Evolutionary conservation across 2,329 filamentous ascomycete genomes (phyloP), one percentile per base, ranked within the genome.

Genomic region (Curvularia spicifera): DNA sequence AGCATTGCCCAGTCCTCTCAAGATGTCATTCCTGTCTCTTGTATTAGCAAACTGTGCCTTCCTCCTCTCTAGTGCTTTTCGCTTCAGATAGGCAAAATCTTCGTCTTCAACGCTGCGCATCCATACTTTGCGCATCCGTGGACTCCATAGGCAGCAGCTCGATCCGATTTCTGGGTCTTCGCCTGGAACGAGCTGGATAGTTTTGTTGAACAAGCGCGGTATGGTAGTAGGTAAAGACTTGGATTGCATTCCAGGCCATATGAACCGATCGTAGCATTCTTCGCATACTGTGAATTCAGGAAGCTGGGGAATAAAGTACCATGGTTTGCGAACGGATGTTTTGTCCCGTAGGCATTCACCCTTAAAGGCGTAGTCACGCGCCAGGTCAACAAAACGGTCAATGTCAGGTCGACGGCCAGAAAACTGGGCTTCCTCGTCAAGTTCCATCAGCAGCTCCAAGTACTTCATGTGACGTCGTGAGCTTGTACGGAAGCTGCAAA

Each of bases 281-380:
- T 90, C 87, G 76, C 93, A 98, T 4, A 96, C 89, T 0, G 90
- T 92, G 68, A 97, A 87, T 47, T 93, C 85, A 0, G 90, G 91
- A 0, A 96, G 79, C 13, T 85, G 82, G 0, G 90, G 86, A 74
- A 96, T 91, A 54, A 85, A 87, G 74, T 96, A 88, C 93, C 93
- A 97, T 39, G 83, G 80, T 12, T 82, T 84, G 53, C 86, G 83
- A n/a, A 81, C 75, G 2, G 89, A 77, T 4, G 86, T 81, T n/a
- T 82, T 84, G 71, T 90, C 87, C 33, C 86, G 83, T 20, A 81
- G 80, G 71, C 91, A 96, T 71, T 91, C 86, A 28, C 60, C 57
- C 49, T 74, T 75, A 64, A 72, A 76, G 1, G 75, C 71, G 37
- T 75, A 66, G 40, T 71, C 77, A 33, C 85, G 84, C 46, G 91